Percentiles rank a stretch among this genome's conserved stretches.
Conservation (phyloP, 2,329 filamentous ascomycete genomes). For the Fusarium falciforme region DNA sequence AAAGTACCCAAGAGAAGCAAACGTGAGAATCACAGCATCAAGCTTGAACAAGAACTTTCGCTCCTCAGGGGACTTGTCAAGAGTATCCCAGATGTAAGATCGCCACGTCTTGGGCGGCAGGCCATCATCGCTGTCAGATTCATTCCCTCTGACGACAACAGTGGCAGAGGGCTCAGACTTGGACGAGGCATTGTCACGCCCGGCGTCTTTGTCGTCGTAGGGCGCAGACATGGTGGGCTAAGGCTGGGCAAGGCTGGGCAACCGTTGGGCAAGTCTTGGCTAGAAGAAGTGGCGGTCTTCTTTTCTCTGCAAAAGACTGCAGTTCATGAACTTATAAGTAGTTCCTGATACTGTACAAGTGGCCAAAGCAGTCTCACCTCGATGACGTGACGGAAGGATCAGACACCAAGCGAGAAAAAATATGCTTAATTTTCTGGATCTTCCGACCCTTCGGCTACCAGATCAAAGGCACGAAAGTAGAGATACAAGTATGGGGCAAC, state of each 20-base stretch:
- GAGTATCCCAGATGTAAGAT: conserved; percentile 62
- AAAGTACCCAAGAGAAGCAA: conserved; percentile 52
- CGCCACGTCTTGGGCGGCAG: conserved; percentile 55
- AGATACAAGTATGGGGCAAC: background rate
- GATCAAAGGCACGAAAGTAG: background rate
- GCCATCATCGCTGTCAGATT: conserved; percentile 33
- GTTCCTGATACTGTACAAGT: background rate
- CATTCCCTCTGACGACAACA: conserved; percentile 10
- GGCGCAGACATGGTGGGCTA: conserved; percentile 7
- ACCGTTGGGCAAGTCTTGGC: background rate
- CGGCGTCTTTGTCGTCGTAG: background rate
- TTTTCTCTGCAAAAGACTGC: background rate
- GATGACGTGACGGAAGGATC: conserved; percentile 18
- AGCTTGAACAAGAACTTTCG: conserved; percentile 56
- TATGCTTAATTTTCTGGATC: background rate
- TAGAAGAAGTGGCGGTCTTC: background rate
- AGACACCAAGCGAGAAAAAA: background rate
- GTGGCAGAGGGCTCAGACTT: conserved; percentile 5
- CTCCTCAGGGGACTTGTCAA: conserved; percentile 56
- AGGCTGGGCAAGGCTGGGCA: background rate
- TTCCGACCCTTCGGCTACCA: background rate
- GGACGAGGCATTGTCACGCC: conserved; percentile 13
- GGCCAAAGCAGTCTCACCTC: background rate
- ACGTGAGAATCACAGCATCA: conserved; percentile 53
- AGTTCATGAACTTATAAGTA: background rate